A percentile compares a stretch with the other conserved stretches of the same genome.
These are phyloP conservation scores for Butyriboletus regius DNA, from an alignment of 1,284 basidiomycete genomes.

Conservation along the genomic window DNA sequence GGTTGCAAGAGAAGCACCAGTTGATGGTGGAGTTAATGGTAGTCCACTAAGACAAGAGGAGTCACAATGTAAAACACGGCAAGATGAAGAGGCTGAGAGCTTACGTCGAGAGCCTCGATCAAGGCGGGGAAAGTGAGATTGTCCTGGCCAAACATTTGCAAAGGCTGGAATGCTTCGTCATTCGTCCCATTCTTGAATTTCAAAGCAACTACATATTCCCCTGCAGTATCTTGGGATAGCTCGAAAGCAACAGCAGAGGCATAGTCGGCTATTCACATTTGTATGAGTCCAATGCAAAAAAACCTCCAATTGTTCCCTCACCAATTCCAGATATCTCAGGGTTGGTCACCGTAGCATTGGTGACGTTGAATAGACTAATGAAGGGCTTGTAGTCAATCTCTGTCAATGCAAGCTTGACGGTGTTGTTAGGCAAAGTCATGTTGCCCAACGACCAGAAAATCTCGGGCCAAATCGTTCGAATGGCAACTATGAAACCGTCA, in stretches of 20 bases:
- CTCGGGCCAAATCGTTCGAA: conserved; percentile 41
- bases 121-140: conserved; percentile 33
- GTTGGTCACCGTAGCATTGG: conserved; percentile 32
- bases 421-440: conserved; percentile 36
- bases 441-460: conserved; percentile 39
- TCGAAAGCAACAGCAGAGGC: conserved; percentile 44
- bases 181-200: conserved; percentile 49
- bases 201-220: conserved; percentile 28
- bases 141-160: conserved; percentile 29
- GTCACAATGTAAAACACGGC: not conserved
- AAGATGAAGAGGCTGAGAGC: not conserved
- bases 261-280: conserved; percentile 39
- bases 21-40: conserved; percentile 26
- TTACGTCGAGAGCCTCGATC: conserved; percentile 32
- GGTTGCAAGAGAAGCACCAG: conserved; percentile 34
- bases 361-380: conserved; percentile 46
- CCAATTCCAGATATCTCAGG: conserved; percentile 35
- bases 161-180: conserved; percentile 21
- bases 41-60: conserved; percentile 18
- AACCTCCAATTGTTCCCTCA: conserved; percentile 8
- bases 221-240: conserved; percentile 27
- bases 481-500: conserved; percentile 22
- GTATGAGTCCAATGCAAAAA: not conserved
- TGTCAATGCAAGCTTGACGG: conserved; percentile 41
- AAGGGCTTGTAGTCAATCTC: conserved; percentile 49